phyloP scores from a whole-genome alignment of 305 asterid genomes.

The Petunia hybrid region DNA sequence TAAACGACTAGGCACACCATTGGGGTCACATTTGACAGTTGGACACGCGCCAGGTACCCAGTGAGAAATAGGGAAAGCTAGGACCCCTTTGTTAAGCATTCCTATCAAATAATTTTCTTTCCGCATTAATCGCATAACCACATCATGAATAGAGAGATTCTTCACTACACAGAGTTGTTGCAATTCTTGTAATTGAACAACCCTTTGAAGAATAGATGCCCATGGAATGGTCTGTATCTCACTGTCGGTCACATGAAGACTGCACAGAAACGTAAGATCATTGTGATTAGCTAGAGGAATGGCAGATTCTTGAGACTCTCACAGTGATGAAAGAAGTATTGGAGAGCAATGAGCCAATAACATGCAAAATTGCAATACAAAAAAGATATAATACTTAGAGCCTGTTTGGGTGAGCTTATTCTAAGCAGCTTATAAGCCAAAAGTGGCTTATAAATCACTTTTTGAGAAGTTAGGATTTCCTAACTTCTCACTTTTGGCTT shows the following conservation, averaged over 20 bases:
- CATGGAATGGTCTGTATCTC: constrained; percentile 96
- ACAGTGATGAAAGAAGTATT: neutral
- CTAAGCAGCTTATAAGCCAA: no score
- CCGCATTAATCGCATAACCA: constrained; percentile 92
- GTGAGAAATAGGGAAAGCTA: constrained; percentile 81
- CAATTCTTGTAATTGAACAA: constrained; percentile 66
- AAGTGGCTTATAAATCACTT: no score
- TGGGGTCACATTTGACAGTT: constrained; percentile 51
- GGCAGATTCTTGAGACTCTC: neutral
- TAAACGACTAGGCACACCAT: constrained; percentile 60
- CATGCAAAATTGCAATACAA: neutral
- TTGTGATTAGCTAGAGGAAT: constrained; percentile 27
- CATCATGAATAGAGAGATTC: constrained; percentile 89
- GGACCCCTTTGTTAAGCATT: constrained; percentile 96
- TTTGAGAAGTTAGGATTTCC: no score
- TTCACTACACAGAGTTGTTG: constrained; percentile 79
- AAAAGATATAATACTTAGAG: neutral
- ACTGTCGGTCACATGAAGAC: constrained; percentile 82
- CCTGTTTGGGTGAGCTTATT: no score
- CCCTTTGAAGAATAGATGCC: constrained; percentile 87
- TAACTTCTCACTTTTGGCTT: no score
- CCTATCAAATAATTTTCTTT: constrained; percentile 98
- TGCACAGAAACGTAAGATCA: constrained; percentile 48
- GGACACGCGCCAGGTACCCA: constrained; percentile 92
- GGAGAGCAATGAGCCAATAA: neutral